These are phyloP conservation scores for Peronospora destructor DNA, from an alignment of 352 stramenopile species.

Conservation along the genomic window DNA sequence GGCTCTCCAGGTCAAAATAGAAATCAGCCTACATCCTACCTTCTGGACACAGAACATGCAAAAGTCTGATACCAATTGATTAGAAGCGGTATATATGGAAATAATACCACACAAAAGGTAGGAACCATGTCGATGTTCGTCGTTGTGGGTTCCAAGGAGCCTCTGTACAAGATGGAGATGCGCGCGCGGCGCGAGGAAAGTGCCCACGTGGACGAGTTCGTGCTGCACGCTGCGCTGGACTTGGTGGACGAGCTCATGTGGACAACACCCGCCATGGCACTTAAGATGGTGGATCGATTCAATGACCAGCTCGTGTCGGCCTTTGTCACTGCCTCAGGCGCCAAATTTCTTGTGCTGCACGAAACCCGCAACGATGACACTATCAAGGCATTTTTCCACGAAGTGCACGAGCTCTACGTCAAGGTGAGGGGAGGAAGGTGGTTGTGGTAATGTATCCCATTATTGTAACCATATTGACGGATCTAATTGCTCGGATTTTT, in stretches of 20 bases:
- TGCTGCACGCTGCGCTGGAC: slow-evolving; percentile 96
- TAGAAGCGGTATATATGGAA: too few relatives aligned
- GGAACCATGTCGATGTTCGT: slow-evolving; percentile 46
- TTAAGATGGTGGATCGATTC: slow-evolving; percentile 91
- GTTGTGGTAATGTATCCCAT: neutral
- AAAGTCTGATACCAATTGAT: too few relatives aligned
- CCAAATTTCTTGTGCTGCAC: slow-evolving; percentile 96
- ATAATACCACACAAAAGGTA: too few relatives aligned
- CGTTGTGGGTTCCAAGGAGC: slow-evolving; percentile 79
- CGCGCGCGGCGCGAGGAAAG: slow-evolving; percentile 72
- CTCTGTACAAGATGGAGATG: slow-evolving; percentile 86
- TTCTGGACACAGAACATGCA: too few relatives aligned
- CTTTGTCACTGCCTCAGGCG: slow-evolving; percentile 92
- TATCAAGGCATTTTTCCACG: slow-evolving; percentile 94
- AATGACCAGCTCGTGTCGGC: slow-evolving; percentile 96
- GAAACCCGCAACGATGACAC: slow-evolving; percentile 91
- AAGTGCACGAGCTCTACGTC: slow-evolving; percentile 96
- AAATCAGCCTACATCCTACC: too few relatives aligned
- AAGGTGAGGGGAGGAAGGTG: slow-evolving; percentile 59
- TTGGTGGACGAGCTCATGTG: slow-evolving; percentile 94
- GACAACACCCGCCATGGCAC: slow-evolving; percentile 90
- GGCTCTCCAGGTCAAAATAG: too few relatives aligned
- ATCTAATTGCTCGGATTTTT: slow-evolving; percentile 8
- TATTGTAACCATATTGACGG: neutral
- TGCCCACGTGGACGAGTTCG: slow-evolving; percentile 94